A percentile compares a stretch with the other conserved stretches of the same genome.
These are phyloP conservation scores for Mortierella sp. DNA, from an alignment of 371 early-diverging fungal species.

Conservation along the genomic window DNA sequence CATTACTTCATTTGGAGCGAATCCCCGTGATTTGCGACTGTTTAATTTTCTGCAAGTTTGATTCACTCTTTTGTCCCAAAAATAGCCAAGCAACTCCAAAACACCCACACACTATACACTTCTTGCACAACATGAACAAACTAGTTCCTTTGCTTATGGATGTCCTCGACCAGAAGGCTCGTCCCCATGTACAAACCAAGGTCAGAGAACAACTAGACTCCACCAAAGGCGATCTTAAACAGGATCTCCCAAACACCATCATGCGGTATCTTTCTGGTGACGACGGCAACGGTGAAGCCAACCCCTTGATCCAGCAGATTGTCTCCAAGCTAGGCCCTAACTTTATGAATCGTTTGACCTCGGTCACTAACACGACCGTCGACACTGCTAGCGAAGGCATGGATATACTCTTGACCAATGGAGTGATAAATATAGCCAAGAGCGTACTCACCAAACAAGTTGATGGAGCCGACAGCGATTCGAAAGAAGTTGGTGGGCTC, in stretches of 20 bases:
- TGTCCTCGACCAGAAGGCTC: conserved; percentile 45
- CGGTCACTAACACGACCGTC: conserved; percentile 36
- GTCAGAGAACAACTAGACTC: conserved; percentile 42
- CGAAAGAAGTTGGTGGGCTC: conserved; percentile 24
- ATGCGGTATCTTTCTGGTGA: conserved; percentile 25
- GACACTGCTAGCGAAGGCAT: conserved; percentile 55
- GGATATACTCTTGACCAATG: conserved; percentile 51
- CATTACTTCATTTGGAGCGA: no score
- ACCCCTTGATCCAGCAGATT: conserved; percentile 32
- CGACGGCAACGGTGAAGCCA: conserved; percentile 18
- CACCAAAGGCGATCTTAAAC: conserved; percentile 44
- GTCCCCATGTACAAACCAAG: conserved; percentile 45
- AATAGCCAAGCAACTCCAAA: no score
- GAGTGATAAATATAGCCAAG: conserved; percentile 49
- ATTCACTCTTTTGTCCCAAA: no score
- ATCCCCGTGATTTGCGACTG: no score
- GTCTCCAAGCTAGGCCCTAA: conserved; percentile 26
- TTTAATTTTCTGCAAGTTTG: no score
- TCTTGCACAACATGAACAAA: conserved; percentile 23
- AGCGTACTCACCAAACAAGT: conserved; percentile 27
- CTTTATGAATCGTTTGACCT: conserved; percentile 15
- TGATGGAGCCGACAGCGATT: conserved; percentile 11
- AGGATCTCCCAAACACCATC: conserved; percentile 38
- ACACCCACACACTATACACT: neutral
- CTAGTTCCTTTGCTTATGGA: conserved; percentile 34